phyloP scores from a whole-genome alignment of 768 basidiomycete species.

The Ramaria sp. region DNA sequence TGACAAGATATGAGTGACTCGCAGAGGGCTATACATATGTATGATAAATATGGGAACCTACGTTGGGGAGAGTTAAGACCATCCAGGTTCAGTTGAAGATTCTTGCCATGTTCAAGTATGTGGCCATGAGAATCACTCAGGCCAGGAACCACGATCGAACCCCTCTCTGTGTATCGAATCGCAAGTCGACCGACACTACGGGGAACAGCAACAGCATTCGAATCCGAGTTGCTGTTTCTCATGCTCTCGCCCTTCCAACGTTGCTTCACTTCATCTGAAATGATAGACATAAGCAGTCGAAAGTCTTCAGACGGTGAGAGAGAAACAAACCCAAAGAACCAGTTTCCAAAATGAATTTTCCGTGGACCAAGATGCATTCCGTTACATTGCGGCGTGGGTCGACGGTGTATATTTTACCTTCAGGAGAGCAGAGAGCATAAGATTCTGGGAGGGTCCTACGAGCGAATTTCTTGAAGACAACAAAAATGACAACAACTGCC shows the following conservation, averaged over 20 bases:
- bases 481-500: constrained; percentile 1
- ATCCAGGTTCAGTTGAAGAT: constrained; percentile 52
- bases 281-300: background rate
- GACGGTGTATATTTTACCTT: constrained; percentile 57
- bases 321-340: constrained; percentile 42
- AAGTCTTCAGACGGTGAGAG: background rate
- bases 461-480: background rate
- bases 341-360: constrained; percentile 33
- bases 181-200: background rate
- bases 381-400: constrained; percentile 38
- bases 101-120: constrained; percentile 62
- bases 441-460: constrained; percentile 9
- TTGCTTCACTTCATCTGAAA: constrained; percentile 3
- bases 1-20: background rate
- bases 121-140: constrained; percentile 71
- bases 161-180: constrained; percentile 25
- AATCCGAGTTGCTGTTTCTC: background rate
- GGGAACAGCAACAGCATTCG: background rate
- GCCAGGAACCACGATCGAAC: constrained; percentile 58
- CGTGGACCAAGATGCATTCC: constrained; percentile 50
- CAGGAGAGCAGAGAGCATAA: constrained; percentile 50
- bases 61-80: constrained; percentile 49
- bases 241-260: background rate
- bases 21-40: background rate
- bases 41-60: constrained; percentile 19